phyloP scores from a whole-genome alignment of 2,329 filamentous ascomycete species.

The Xylariales sp. region DNA sequence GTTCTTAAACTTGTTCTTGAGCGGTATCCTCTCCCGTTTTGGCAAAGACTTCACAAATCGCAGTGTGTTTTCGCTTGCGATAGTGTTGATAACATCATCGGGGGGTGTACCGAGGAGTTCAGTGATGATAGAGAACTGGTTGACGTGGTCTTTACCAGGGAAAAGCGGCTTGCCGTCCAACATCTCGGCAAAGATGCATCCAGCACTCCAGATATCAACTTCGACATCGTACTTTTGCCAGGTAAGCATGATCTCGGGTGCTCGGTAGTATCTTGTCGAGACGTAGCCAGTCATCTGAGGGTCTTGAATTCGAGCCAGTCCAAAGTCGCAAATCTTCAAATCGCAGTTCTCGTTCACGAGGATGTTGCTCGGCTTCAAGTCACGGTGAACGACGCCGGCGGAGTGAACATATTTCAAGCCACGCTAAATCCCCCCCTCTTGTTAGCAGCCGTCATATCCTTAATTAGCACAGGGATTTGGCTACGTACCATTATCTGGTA shows the following conservation, averaged over 20 bases:
- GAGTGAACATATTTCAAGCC: slow-evolving; percentile 99
- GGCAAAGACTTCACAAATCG: slow-evolving; percentile 97
- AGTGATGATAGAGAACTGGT: slow-evolving; percentile 99
- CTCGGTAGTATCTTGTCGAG: slow-evolving; percentile 96
- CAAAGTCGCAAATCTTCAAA: slow-evolving; percentile 98
- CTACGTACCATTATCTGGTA: slow-evolving; percentile 90
- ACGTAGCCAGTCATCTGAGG: slow-evolving; percentile 99
- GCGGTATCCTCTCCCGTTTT: slow-evolving; percentile 84
- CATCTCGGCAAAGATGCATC: slow-evolving; percentile 99
- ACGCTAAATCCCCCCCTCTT: slow-evolving; percentile 51
- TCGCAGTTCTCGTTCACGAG: slow-evolving; percentile 99
- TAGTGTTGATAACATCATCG: slow-evolving; percentile 97
- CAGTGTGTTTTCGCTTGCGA: slow-evolving; percentile 96
- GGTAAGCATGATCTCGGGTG: slow-evolving; percentile 99
- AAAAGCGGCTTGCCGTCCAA: slow-evolving; percentile 97
- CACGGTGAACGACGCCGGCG: slow-evolving; percentile 93
- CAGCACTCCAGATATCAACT: slow-evolving; percentile 98
- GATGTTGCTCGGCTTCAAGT: slow-evolving; percentile 98
- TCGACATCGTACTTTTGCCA: slow-evolving; percentile 99
- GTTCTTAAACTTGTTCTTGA: slow-evolving; percentile 89
- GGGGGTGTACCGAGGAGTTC: slow-evolving; percentile 94
- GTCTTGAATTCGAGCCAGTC: slow-evolving; percentile 94
- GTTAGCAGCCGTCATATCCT: background rate
- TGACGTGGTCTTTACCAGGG: slow-evolving; percentile 98
- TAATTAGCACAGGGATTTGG: slow-evolving; percentile 10